phyloP scores from a whole-genome alignment of 106 monocot species.

The Posidonia australis region DNA sequence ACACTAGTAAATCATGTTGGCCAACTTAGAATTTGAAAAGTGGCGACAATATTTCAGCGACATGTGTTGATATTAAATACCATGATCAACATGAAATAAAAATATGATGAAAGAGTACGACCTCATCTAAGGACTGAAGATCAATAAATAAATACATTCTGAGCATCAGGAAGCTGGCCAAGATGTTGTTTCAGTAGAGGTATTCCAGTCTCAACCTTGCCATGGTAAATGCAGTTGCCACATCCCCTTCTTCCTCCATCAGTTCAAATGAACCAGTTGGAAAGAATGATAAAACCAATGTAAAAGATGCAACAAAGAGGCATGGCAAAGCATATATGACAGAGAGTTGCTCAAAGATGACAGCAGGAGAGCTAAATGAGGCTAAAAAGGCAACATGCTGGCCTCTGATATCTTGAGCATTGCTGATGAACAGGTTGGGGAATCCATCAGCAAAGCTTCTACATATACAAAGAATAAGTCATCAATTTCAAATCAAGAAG shows the following conservation, averaged over 20 bases:
- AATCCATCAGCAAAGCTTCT: conserved; percentile 97
- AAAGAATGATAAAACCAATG: conserved; percentile 86
- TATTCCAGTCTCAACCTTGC: conserved; percentile 93
- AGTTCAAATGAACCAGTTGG: conserved; percentile 96
- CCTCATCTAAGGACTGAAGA: neutral
- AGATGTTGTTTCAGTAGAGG: conserved; percentile 76
- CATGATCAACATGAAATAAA: neutral
- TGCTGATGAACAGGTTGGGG: conserved; percentile 91
- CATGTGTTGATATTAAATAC: too few relatives aligned
- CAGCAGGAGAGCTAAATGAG: conserved; percentile 81
- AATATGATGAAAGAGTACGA: neutral
- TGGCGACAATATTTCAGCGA: too few relatives aligned
- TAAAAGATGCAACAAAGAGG: conserved; percentile 85
- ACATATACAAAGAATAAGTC: neutral
- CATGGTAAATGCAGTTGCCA: conserved; percentile 95
- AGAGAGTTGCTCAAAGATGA: conserved; percentile 94
- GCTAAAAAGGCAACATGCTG: conserved; percentile 95
- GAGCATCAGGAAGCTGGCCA: conserved; percentile 67
- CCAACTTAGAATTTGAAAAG: too few relatives aligned
- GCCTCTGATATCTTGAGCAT: conserved; percentile 86
- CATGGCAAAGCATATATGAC: conserved; percentile 92
- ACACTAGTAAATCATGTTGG: too few relatives aligned
- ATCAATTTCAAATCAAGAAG: neutral
- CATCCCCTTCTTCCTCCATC: conserved; percentile 97
- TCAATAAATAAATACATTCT: conserved; percentile 39